Evolutionary conservation across 1,284 basidiomycete species (phyloP), one percentile per base, ranked within the genome.

Genomic region (Gastroboletus turbinatus): DNA sequence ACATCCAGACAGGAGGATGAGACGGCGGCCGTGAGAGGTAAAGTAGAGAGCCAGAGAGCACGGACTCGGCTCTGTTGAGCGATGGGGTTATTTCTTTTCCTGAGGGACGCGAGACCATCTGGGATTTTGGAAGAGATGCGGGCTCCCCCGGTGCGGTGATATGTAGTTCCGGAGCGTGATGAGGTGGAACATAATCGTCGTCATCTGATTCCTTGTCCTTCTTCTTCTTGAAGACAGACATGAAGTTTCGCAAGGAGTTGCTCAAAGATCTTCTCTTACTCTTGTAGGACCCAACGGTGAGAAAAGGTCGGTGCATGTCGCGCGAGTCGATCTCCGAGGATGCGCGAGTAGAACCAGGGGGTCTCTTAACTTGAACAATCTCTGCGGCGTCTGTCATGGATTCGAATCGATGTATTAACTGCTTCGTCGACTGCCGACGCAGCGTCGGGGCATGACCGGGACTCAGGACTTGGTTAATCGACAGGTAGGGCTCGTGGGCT

Each of bases 141-240:
- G 36, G 48, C 4, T 61, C 55, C 33, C 1, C 29, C 2, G 36
- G 40, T 14, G 19, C 19, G 3, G 44, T 3, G 17, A 50, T 35
- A 17, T 56, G 50, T 4, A 43, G 38, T 39, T 60, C 65, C 27
- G 56, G 55, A 27, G 39, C 46, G 32, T 52, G 48, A 44, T 35
- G 32, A 40, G 50, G 55, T 17, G 30, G 46, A 47, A 52, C 33
- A 40, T 46, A 48, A 32, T 68, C 62, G 43, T 68, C 62, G 39
- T 67, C 70, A 53, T 68, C 63, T 5, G 60, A 61, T 52, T 75
- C 75, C 38, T 67, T 74, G 38, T 66, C 67, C 50, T 69, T 78
- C 70, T 70, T 76, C 68, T 83, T 87, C 72, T 79, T 87, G 72
- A 90, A 78, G 3, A 83, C 80, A 4, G 84, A 81, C 40, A 90